phyloP scores from a whole-genome alignment of 129 eudicot genomes.

The Logfia minima region DNA sequence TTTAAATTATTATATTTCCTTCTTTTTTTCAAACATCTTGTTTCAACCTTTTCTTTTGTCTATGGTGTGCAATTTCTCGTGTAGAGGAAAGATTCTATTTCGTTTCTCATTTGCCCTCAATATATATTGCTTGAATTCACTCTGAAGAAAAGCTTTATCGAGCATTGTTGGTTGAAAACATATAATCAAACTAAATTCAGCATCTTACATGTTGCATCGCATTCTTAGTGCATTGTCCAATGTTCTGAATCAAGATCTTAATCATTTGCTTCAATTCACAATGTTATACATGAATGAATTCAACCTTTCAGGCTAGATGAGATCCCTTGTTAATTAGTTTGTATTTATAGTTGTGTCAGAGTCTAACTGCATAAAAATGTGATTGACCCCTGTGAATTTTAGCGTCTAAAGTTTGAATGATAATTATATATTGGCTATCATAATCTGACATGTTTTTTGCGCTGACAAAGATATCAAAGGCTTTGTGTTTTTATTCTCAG shows the following conservation, averaged over 20 bases:
- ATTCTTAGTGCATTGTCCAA: slow-evolving; percentile 1
- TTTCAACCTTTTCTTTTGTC: neutral
- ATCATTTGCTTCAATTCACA: neutral
- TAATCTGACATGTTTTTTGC: neutral
- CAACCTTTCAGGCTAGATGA: too few relatives aligned
- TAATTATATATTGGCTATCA: neutral
- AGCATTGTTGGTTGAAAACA: neutral
- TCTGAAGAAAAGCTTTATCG: neutral
- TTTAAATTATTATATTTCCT: neutral
- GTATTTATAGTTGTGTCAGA: neutral
- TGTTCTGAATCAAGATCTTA: neutral
- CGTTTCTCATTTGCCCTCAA: neutral
- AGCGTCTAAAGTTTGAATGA: neutral
- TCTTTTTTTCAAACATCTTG: neutral
- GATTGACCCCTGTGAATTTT: neutral
- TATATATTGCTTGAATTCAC: slow-evolving; percentile 1
- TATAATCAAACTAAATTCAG: neutral
- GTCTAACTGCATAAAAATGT: neutral
- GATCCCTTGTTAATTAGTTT: neutral
- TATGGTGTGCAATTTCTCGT: neutral
- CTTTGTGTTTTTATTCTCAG: slow-evolving; percentile 11
- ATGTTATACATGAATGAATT: neutral
- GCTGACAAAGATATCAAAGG: slow-evolving; percentile 16
- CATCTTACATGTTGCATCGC: slow-evolving; percentile 5
- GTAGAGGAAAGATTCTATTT: neutral